phyloP scores from a whole-genome alignment of 352 stramenopile species.

The Globisporangium splendens region DNA sequence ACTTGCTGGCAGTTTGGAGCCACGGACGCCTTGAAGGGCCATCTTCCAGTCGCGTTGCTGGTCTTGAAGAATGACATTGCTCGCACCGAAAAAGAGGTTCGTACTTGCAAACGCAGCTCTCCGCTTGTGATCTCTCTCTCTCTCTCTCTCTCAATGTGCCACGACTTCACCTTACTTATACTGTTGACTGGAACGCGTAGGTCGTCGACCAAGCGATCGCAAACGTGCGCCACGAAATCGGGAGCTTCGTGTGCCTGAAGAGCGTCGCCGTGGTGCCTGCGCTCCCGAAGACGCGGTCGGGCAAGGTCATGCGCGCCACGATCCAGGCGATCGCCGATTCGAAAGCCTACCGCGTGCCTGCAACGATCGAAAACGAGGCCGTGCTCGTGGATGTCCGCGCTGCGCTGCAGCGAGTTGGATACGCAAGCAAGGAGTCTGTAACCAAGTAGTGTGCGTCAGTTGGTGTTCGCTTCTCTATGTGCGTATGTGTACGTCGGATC shows the following conservation, averaged over 20 bases:
- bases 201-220: slow-evolving; percentile 21
- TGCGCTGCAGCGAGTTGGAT: slow-evolving; percentile 30
- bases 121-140: too few relatives aligned
- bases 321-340: slow-evolving; percentile 40
- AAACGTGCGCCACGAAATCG: slow-evolving; percentile 22
- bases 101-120: too few relatives aligned
- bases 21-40: slow-evolving; percentile 22
- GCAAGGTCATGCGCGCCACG: slow-evolving; percentile 33
- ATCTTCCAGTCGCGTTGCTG: slow-evolving; percentile 28
- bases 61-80: slow-evolving; percentile 26
- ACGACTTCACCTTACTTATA: neutral
- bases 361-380: slow-evolving; percentile 39
- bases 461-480: too few relatives aligned
- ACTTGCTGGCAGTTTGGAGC: slow-evolving; percentile 14
- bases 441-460: slow-evolving; percentile 22
- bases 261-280: slow-evolving; percentile 20
- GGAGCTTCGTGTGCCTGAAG: slow-evolving; percentile 32
- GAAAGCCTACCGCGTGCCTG: slow-evolving; percentile 28
- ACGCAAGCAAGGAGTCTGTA: slow-evolving; percentile 20
- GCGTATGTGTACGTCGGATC: too few relatives aligned
- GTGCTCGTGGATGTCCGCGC: slow-evolving; percentile 24
- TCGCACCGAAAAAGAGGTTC: slow-evolving; percentile 20
- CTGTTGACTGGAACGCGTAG: too few relatives aligned
- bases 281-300: slow-evolving; percentile 28
- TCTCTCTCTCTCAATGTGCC: too few relatives aligned